Evolutionary conservation across 2,329 filamentous ascomycete species (phyloP).

Genomic region (Trichoderma simmonsii): DNA sequence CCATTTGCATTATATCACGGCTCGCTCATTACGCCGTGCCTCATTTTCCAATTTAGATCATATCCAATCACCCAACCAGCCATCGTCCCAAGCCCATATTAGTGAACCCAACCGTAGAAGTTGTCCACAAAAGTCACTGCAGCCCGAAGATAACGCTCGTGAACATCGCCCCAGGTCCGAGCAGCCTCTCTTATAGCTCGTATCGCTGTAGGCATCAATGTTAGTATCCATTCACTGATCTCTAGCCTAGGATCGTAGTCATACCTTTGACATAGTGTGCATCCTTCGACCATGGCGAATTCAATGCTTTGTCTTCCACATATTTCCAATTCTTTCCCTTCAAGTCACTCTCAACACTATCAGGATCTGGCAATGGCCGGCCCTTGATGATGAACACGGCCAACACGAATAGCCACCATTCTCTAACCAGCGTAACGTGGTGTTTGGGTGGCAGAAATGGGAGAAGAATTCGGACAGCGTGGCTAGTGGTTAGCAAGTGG

Average conservation of each 20-base stretch:
- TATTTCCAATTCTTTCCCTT: slow-evolving; percentile 71
- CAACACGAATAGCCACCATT: slow-evolving; percentile 87
- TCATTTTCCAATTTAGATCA: background rate
- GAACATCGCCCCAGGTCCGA: slow-evolving; percentile 69
- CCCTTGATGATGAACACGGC: slow-evolving; percentile 73
- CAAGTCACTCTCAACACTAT: slow-evolving; percentile 58
- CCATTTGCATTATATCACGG: background rate
- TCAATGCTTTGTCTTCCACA: slow-evolving; percentile 68
- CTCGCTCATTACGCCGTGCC: background rate
- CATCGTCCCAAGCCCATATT: background rate
- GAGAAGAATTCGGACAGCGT: slow-evolving; percentile 83
- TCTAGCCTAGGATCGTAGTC: slow-evolving; percentile 21
- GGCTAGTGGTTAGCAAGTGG: slow-evolving; percentile 78
- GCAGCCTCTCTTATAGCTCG: slow-evolving; percentile 73
- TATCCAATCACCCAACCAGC: background rate
- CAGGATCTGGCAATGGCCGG: slow-evolving; percentile 68
- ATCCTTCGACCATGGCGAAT: slow-evolving; percentile 65
- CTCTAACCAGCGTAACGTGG: slow-evolving; percentile 70
- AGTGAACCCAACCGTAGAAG: slow-evolving; percentile 62
- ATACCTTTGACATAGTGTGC: slow-evolving; percentile 81
- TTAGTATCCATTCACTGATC: background rate
- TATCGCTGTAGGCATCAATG: slow-evolving; percentile 47
- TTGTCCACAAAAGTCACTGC: slow-evolving; percentile 71
- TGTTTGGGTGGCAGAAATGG: slow-evolving; percentile 70
- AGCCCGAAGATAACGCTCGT: slow-evolving; percentile 62